Evolutionary conservation across 257 asterid genomes (phyloP), one percentile per base, ranked within the genome.

Genomic region (Paulownia fortunei): DNA sequence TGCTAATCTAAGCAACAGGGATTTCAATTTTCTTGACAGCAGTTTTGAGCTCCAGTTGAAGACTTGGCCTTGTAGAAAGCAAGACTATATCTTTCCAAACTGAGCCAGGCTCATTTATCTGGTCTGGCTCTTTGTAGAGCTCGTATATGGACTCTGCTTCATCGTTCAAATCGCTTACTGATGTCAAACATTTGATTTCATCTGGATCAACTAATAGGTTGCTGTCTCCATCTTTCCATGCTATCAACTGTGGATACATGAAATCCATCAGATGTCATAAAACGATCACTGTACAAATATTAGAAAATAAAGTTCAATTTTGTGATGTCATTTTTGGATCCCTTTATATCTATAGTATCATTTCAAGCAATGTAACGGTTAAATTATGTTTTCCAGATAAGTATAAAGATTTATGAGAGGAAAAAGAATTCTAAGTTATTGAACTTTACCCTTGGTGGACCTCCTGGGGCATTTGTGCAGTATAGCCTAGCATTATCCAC

Each of bases 401-500:
- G n/a, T n/a, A n/a, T n/a, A n/a, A n/a, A n/a, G n/a, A n/a, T n/a
- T n/a, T n/a, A n/a, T n/a, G n/a, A n/a, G n/a, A n/a, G n/a, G n/a
- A n/a, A 39, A 62, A 30, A 72, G 27, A 21, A 12, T 4, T 0
- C 42, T 1, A 3, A 63, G 44, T 21, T 11, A 26, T 34, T 8
- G 46, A 54, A 10, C 9, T 30, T 72, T 87, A 93, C 98, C 90
- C 27, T 76, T 3, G 98, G 91, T 6, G 95, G 93, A 36, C 87
- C 94, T 23, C 88, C 87, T 0, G 88, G 84, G 5, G 82, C 79
- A 62, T 95, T 93, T 18, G 99, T 90, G 85, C 90, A 88, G 59
- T 89, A 93, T 34, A 95, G 85, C 79, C 97, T 89, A 6, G 98
- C 98, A 66, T 90, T 93, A 60, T 95, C 99, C 30, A 95, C 98